A percentile compares a stretch with the other conserved stretches of the same genome.
Evolutionary conservation across 345 rosid species (phyloP).

Genomic region (Salix purpurea): DNA sequence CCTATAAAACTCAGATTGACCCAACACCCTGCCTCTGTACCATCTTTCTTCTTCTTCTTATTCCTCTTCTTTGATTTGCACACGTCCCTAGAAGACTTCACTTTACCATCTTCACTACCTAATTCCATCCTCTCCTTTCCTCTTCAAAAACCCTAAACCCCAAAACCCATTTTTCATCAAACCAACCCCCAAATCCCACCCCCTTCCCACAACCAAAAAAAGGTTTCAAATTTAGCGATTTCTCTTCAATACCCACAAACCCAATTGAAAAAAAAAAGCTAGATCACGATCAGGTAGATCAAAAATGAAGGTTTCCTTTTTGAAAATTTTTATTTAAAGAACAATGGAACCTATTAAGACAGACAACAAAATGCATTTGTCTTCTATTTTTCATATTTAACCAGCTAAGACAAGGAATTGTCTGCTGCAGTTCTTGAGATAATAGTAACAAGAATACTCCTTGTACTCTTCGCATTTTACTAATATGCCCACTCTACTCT

Average conservation of each 20-base stretch:
- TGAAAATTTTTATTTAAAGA: background rate
- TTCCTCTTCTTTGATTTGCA: constrained; percentile 41
- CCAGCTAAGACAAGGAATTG: constrained; percentile 19
- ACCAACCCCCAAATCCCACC: constrained; percentile 17
- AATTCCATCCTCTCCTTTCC: constrained; percentile 31
- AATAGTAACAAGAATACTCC: background rate
- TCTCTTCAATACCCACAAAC: constrained; percentile 12
- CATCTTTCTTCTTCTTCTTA: constrained; percentile 41
- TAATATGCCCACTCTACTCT: background rate
- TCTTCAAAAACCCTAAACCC: constrained; percentile 27
- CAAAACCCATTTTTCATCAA: constrained; percentile 29
- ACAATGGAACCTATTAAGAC: background rate
- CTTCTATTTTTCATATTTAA: background rate
- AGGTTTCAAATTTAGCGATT: constrained; percentile 8
- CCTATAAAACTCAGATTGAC: constrained; percentile 23
- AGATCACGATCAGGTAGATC: constrained; percentile 11
- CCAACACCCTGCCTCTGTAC: constrained; percentile 27
- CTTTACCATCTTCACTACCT: constrained; percentile 36
- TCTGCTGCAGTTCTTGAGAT: constrained; percentile 8
- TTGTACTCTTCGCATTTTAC: background rate
- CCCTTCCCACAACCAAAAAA: background rate
- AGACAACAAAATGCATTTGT: constrained; percentile 1
- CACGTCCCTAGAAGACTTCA: constrained; percentile 36
- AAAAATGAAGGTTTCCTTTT: constrained; percentile 4
- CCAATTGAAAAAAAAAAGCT: background rate